Conservation (phyloP, 192 early-diverging fungal genomes). For the Coemansia sp. region DNA sequence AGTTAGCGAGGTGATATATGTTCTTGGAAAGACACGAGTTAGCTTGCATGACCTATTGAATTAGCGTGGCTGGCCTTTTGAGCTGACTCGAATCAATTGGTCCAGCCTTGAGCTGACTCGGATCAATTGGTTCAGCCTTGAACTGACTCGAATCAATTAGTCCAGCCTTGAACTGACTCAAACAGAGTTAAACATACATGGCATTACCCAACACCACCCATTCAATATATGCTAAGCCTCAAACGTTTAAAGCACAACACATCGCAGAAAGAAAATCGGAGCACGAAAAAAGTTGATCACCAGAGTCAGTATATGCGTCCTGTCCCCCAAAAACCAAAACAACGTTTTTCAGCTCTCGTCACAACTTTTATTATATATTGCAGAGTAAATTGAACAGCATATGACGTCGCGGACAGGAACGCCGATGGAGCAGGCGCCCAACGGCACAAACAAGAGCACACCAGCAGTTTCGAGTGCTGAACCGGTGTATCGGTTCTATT, state of each 20-base stretch:
- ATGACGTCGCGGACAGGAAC: slow-evolving; percentile 37
- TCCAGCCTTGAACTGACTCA: no score
- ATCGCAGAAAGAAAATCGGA: background rate
- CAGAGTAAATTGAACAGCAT: background rate
- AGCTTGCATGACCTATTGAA: no score
- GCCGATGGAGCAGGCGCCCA: slow-evolving; percentile 17
- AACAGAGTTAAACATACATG: no score
- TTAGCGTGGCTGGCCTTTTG: no score
- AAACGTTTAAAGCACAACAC: background rate
- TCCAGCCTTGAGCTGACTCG: no score
- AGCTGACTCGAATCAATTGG: no score
- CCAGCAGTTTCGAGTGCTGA: slow-evolving; percentile 23
- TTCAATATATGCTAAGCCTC: background rate
- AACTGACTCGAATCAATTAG: no score
- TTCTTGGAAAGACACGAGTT: no score
- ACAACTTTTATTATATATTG: slow-evolving; percentile 1
- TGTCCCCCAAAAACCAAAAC: slow-evolving; percentile 5
- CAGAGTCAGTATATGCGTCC: background rate
- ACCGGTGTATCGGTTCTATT: slow-evolving; percentile 48
- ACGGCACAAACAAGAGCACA: slow-evolving; percentile 9
- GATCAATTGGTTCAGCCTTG: no score
- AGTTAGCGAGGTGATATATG: no score
- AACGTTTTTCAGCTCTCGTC: background rate
- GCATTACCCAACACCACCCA: background rate
- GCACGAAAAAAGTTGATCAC: slow-evolving; percentile 4